phyloP scores from a whole-genome alignment of 2,329 filamentous ascomycete species.

The Cordyceps farinosa region DNA sequence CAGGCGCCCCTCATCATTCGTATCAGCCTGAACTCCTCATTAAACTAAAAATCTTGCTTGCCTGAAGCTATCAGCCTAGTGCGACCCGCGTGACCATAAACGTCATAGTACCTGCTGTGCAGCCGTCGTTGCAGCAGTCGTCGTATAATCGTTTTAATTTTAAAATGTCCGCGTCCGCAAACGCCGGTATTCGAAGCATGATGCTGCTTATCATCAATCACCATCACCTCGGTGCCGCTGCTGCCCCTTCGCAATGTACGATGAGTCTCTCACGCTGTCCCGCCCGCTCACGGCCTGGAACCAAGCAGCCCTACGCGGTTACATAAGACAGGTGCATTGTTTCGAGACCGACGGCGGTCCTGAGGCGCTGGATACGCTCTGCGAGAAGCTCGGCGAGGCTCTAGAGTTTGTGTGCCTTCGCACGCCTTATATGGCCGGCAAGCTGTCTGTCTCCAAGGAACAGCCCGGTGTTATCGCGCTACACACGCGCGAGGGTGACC shows the following conservation, averaged over 20 bases:
- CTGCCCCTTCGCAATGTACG: neutral
- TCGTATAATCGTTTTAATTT: neutral
- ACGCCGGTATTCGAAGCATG: neutral
- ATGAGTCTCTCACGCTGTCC: neutral
- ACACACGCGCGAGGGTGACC: neutral
- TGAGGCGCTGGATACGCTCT: constrained; percentile 13
- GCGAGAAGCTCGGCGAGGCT: constrained; percentile 5
- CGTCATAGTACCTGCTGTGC: constrained; percentile 12
- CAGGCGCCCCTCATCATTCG: neutral
- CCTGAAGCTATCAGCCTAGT: constrained; percentile 9
- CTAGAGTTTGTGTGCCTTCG: constrained; percentile 9
- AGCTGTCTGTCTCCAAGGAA: constrained; percentile 2
- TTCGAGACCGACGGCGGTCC: constrained; percentile 15
- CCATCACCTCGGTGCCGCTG: constrained; percentile 1
- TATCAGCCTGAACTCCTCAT: neutral
- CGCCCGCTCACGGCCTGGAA: constrained; percentile 20
- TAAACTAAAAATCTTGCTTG: constrained; percentile 2
- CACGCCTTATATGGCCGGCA: constrained; percentile 13
- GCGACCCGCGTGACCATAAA: constrained; percentile 17
- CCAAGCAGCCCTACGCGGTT: constrained; percentile 20
- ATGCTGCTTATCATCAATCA: neutral
- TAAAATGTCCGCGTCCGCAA: neutral
- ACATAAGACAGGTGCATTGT: constrained; percentile 23
- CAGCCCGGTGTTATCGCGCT: constrained; percentile 1
- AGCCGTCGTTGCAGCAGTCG: neutral